A percentile compares a stretch with the other conserved stretches of the same genome.
phyloP scores from a whole-genome alignment of 2,329 filamentous ascomycete species.

The Aspergillus tanneri region DNA sequence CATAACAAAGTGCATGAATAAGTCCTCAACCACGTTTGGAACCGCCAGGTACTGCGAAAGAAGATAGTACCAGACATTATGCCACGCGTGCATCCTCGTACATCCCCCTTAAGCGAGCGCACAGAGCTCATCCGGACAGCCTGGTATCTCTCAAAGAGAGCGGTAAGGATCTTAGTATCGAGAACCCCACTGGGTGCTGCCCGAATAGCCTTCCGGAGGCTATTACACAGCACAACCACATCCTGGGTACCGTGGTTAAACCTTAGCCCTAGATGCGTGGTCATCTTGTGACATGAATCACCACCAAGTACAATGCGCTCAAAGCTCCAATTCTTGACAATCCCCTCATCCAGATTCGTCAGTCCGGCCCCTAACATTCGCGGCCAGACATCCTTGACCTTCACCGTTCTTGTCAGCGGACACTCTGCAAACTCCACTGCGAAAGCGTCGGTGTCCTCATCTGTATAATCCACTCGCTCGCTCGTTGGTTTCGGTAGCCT shows the following conservation, averaged over 20 bases:
- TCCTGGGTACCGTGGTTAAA: conserved; percentile 41
- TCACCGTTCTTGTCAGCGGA: conserved; percentile 25
- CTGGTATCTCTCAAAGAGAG: conserved; percentile 7
- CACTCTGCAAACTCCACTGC: conserved; percentile 29
- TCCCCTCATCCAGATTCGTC: conserved; percentile 40
- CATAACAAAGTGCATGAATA: not conserved
- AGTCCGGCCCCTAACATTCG: conserved; percentile 27
- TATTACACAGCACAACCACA: conserved; percentile 18
- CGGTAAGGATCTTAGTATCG: not conserved
- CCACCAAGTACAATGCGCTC: conserved; percentile 39
- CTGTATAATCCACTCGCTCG: conserved; percentile 26
- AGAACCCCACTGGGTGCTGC: not conserved
- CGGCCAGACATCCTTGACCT: conserved; percentile 31
- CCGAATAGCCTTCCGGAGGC: conserved; percentile 5
- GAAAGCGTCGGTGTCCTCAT: conserved; percentile 27
- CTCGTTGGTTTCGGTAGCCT: conserved; percentile 27
- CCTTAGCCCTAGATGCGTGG: conserved; percentile 33
- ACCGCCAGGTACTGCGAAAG: not conserved
- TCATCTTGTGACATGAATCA: conserved; percentile 43
- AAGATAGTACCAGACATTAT: not conserved
- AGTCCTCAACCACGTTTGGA: not conserved
- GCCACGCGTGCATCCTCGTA: conserved; percentile 3
- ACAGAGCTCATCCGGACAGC: not conserved
- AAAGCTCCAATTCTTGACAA: conserved; percentile 38
- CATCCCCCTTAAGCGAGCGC: not conserved